Evolutionary conservation across 345 rosid species (phyloP).

Genomic region (Citrus hindsii): DNA sequence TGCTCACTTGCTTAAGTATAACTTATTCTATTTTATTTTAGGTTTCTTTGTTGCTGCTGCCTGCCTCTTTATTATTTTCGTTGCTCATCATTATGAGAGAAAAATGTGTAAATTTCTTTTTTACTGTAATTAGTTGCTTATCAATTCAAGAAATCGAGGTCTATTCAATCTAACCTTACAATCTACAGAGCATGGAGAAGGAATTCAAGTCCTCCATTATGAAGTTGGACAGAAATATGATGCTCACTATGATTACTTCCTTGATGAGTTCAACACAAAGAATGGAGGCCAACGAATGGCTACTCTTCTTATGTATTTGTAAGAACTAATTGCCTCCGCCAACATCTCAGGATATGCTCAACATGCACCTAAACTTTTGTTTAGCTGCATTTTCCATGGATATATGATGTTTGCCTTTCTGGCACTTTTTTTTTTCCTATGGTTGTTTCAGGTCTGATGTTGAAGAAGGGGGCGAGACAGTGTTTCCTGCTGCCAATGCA

Average conservation of each 20-base stretch:
- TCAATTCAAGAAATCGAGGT: background rate
- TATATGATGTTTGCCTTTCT: constrained; percentile 3
- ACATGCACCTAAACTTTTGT: background rate
- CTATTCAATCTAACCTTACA: constrained; percentile 9
- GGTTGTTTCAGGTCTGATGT: constrained; percentile 71
- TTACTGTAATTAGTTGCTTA: background rate
- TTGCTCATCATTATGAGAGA: background rate
- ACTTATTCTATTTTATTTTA: no score
- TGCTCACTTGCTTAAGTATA: background rate
- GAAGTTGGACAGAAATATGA: constrained; percentile 92
- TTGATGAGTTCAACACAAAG: constrained; percentile 83
- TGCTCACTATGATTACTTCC: constrained; percentile 88
- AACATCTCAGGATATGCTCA: constrained; percentile 3
- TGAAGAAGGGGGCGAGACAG: constrained; percentile 98
- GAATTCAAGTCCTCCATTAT: constrained; percentile 85
- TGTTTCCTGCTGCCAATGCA: constrained; percentile 70
- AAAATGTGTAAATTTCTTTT: background rate
- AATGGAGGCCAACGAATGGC: constrained; percentile 95
- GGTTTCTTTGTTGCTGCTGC: background rate
- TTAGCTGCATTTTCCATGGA: background rate
- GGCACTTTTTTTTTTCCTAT: background rate
- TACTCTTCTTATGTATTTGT: constrained; percentile 94
- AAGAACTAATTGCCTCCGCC: constrained; percentile 22
- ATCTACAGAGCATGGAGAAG: constrained; percentile 84
- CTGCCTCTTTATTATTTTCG: background rate